Evolutionary conservation across 1,139 yeast genomes (phyloP), one percentile per base, ranked within the genome.

Genomic region (Wickerhamomyces sp.): DNA sequence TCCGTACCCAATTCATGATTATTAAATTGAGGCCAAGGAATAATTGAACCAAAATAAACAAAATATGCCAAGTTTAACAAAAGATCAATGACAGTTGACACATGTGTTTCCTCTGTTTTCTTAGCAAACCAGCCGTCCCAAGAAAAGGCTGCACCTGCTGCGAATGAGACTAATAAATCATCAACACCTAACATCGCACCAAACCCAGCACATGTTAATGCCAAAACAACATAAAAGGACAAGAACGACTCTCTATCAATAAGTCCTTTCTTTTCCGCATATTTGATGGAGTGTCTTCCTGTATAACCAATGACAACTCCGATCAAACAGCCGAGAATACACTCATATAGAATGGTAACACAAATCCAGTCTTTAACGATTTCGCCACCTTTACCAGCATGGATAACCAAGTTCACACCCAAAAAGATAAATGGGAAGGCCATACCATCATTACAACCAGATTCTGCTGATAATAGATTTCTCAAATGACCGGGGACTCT

Each of bases 371-470:
- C 85, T 58, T 82, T 81, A 24, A 90, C 78, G 48, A 90, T 85
- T 47, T 77, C 80, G 2, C 76, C 72, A 2, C 80, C 72, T 37
- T 86, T 60, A 4, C 89, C 89, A 7, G 74, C 69, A 56, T 87
- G 80, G 18, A 79, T 61, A 39, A 89, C 78, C 35, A 89, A 60
- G 55, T 81, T 74, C 40, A 89, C 60, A 1, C 96, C 81, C 37
- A 90, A 65, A 54, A 72, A 89, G 31, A 89, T 87, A 58, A 92
- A 92, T 1, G 98, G 98, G 59, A 89, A 90, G 0, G 98, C 97
- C 94, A 92, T 86, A 40, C 98, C 98, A 58, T 92, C 98, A 62
- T 92, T 92, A 63, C 97, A 90, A 9, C 96, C 97, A 0, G 97
- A 88, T 59, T 92, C 98, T 0, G 97, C 97, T 24, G 94, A 78